Conservation (phyloP, 2,329 filamentous ascomycete species). For the Dactylellina cionopaga region DNA sequence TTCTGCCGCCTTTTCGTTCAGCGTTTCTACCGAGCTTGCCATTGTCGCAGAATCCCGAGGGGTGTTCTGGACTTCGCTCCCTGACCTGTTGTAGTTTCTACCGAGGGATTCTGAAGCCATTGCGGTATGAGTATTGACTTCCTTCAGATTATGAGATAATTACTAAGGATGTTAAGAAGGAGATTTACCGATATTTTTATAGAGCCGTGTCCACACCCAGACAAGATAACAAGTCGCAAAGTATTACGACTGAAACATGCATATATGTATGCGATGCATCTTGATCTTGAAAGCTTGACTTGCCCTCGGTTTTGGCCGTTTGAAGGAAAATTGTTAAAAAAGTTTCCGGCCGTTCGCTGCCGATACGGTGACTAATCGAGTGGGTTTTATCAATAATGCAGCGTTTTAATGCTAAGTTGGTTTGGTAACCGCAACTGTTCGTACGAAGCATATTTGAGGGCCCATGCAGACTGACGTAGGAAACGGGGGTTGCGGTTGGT, state of each 20-base stretch:
- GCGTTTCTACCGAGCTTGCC: constrained; percentile 31
- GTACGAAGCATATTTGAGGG: constrained; percentile 19
- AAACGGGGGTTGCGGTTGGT: background rate
- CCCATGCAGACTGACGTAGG: constrained; percentile 22
- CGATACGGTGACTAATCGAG: constrained; percentile 28
- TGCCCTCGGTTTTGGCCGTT: background rate
- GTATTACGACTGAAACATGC: constrained; percentile 9
- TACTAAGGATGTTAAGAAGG: too few species aligned
- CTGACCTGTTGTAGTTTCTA: background rate
- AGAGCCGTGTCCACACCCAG: background rate
- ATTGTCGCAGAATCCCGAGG: constrained; percentile 17
- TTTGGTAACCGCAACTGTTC: constrained; percentile 33
- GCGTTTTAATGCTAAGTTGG: background rate
- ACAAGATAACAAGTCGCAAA: background rate
- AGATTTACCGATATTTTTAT: constrained; percentile 2
- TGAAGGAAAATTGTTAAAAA: background rate
- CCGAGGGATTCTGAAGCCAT: constrained; percentile 9
- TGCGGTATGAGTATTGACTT: constrained; percentile 12
- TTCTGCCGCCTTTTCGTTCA: constrained; percentile 13
- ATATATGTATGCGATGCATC: constrained; percentile 22
- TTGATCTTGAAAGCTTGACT: constrained; percentile 36
- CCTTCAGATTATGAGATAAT: too few species aligned
- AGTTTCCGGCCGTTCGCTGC: background rate
- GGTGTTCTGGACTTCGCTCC: background rate
- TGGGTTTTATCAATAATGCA: background rate